phyloP scores from a whole-genome alignment of 805 yeast genomes.

The Pichia gijzeniarum region DNA sequence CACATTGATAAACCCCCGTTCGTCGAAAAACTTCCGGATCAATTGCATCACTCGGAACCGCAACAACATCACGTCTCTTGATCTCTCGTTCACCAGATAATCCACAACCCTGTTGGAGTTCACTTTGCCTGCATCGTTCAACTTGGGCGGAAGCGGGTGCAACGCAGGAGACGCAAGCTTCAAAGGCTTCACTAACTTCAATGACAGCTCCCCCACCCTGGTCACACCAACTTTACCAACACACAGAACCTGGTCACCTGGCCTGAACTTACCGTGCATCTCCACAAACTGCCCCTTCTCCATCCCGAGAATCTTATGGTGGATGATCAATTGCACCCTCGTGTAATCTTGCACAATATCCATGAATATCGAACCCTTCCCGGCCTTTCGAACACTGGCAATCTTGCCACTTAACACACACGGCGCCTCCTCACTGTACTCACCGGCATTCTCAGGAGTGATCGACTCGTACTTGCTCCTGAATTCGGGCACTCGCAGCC shows the following conservation, averaged over 20 bases:
- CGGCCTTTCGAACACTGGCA: constrained; percentile 50
- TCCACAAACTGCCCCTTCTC: constrained; percentile 37
- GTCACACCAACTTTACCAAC: constrained; percentile 72
- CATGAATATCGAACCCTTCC: constrained; percentile 62
- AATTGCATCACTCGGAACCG: constrained; percentile 50
- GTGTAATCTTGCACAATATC: constrained; percentile 58
- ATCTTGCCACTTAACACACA: constrained; percentile 50
- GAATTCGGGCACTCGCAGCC: constrained; percentile 36
- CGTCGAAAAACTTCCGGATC: constrained; percentile 52
- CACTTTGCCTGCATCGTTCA: constrained; percentile 49
- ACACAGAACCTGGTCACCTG: constrained; percentile 68
- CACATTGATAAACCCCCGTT: constrained; percentile 64
- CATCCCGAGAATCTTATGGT: constrained; percentile 40
- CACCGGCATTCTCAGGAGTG: constrained; percentile 18
- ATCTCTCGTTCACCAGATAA: constrained; percentile 52
- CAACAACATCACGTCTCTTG: constrained; percentile 40
- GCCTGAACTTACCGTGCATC: constrained; percentile 40
- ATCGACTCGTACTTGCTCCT: constrained; percentile 26
- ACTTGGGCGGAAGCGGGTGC: constrained; percentile 60
- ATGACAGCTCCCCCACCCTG: constrained; percentile 69
- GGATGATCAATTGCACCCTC: constrained; percentile 57
- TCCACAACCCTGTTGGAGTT: constrained; percentile 68
- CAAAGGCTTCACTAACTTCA: constrained; percentile 49
- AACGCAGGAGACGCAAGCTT: constrained; percentile 60
- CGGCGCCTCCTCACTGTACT: constrained; percentile 19